Evolutionary conservation across 371 early-diverging fungal genomes (phyloP), one percentile per base, ranked within the genome.

Genomic region (Cokeromyces recurvatus): DNA sequence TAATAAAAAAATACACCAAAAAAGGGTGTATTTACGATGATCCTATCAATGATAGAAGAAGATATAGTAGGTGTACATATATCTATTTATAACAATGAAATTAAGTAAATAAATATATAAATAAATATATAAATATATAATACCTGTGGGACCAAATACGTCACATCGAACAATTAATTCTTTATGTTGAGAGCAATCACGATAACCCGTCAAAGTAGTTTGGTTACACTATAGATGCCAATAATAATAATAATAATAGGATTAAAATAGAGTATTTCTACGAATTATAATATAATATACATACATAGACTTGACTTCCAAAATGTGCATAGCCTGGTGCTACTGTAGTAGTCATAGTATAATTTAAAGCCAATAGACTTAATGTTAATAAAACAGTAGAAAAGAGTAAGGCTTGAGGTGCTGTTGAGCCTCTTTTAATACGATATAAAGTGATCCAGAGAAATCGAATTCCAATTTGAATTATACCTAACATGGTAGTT

Each of bases 381-480:
- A 81, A 48, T 43, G 71, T 75, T 31, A 79, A 47, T 16, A 81
- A 31, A 40, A 74, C 58, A 36, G 72, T 60, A 16, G 68, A 68
- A 6, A 78, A 66, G 35, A 83, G 46, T 21, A 80, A 57, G 3
- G 69, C 84, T 48, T 84, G 84, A 6, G 85, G 84, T 17, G 72
- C 70, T 11, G 83, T 82, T 4, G 76, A 71, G 9, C 60, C 70
- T 36, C 62, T 68, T 15, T 70, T 62, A 32, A 86, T 68, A 25
- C 60, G 58, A 64, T 71, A 84, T 37, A 83, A 53, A 15, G 58
- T 56, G 2, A 84, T 62, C 84, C 84, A 85, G 0, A 85, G 48
- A 38, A 85, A 76, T 2, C 86, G 72, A 12, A 85, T 68, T 3
- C 86, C 86, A 35, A 84, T 63, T 16, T 64, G 63, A 19, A 80